These are phyloP conservation scores for Datisca glomerata DNA, from an alignment of 306 rosid genomes.

Conservation along the genomic window DNA sequence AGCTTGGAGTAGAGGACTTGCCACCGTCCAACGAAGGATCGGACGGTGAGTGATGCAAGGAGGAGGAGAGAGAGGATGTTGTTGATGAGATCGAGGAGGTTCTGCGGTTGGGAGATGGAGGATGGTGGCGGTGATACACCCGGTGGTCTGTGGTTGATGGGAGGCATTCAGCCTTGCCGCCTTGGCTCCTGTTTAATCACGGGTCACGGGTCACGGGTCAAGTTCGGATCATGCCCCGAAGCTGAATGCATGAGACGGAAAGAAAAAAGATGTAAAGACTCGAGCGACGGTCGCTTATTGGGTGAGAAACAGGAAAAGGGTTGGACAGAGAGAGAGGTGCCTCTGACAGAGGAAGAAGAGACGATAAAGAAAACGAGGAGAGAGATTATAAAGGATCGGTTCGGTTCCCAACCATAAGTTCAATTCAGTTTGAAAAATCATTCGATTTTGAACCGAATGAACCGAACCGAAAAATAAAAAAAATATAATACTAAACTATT, in stretches of 20 bases:
- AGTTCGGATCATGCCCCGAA: no score
- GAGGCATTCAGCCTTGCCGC: constrained; percentile 7
- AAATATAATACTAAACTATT: no score
- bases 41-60: constrained; percentile 30
- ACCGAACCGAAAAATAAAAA: no score
- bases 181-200: background rate
- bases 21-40: constrained; percentile 39
- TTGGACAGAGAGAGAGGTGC: constrained; percentile 1
- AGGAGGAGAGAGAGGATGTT: constrained; percentile 25
- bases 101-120: constrained; percentile 24
- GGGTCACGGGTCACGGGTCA: background rate
- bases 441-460: no score
- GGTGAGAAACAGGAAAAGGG: constrained; percentile 7
- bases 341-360: constrained; percentile 13
- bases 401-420: no score
- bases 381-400: background rate
- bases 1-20: constrained; percentile 34
- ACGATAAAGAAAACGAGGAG: constrained; percentile 4
- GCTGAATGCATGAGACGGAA: no score
- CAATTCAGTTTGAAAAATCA: no score
- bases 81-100: constrained; percentile 37
- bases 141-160: constrained; percentile 5
- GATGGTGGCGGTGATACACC: constrained; percentile 9
- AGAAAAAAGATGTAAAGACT: no score
- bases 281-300: constrained; percentile 18